A percentile compares a stretch with the other conserved stretches of the same genome.
These are phyloP conservation scores for Arabis hirsuta DNA, from an alignment of 345 rosid genomes.

Conservation along the genomic window DNA sequence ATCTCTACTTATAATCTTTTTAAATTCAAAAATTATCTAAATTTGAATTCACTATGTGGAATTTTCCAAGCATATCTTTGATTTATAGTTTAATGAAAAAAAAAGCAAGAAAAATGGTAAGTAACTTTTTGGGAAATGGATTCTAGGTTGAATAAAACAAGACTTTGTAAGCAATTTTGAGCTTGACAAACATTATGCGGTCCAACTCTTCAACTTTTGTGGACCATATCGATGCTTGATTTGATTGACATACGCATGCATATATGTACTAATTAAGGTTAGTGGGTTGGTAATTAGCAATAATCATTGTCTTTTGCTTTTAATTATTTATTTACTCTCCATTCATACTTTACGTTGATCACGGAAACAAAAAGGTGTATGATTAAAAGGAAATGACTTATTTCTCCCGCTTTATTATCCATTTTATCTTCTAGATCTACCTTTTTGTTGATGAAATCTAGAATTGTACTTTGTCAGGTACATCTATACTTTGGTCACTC, in stretches of 20 bases:
- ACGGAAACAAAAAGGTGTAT: slow-evolving; percentile 26
- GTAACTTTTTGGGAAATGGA: slow-evolving; percentile 30
- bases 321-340: slow-evolving; percentile 20
- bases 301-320: slow-evolving; percentile 31
- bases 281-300: slow-evolving; percentile 31
- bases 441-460: slow-evolving; percentile 6
- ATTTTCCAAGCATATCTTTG: not conserved
- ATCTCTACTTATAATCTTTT: too few species aligned
- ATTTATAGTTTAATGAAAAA: not conserved
- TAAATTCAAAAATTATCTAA: too few species aligned
- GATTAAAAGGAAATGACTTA: slow-evolving; percentile 3
- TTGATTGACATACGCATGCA: slow-evolving; percentile 27
- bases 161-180: slow-evolving; percentile 39
- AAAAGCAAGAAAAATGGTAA: slow-evolving; percentile 13
- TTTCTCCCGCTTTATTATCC: not conserved
- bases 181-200: slow-evolving; percentile 29
- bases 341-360: slow-evolving; percentile 25
- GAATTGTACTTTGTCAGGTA: slow-evolving; percentile 35
- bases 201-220: slow-evolving; percentile 42
- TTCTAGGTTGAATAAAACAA: slow-evolving; percentile 32
- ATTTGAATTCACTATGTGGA: too few species aligned
- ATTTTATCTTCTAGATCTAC: not conserved
- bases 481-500: not conserved
- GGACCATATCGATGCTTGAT: slow-evolving; percentile 32
- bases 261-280: not conserved